These are phyloP conservation scores for Ruellia speciosa DNA, from an alignment of 305 asterid species.

Conservation along the genomic window DNA sequence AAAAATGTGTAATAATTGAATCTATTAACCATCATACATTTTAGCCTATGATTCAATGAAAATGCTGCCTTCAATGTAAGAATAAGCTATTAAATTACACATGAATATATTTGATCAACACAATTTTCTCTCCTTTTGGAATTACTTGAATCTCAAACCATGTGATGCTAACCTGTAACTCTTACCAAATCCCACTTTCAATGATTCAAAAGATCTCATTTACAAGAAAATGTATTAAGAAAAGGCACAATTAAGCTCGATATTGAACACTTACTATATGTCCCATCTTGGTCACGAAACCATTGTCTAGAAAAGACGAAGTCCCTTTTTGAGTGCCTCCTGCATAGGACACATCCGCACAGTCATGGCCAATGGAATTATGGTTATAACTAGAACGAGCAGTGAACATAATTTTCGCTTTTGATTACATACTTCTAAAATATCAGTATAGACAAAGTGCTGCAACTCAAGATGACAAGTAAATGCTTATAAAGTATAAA, in stretches of 20 bases:
- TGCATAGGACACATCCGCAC: conserved; percentile 25
- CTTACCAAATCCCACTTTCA: conserved; percentile 2
- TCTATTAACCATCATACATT: too few relatives aligned
- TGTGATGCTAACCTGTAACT: background rate
- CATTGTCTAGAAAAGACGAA: conserved; percentile 89
- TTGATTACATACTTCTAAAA: too few relatives aligned
- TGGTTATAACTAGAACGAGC: background rate
- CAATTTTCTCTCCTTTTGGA: background rate
- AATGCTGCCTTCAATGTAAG: background rate
- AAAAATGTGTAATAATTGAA: too few relatives aligned
- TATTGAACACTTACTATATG: conserved; percentile 53
- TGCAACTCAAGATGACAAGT: too few relatives aligned
- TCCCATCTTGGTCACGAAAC: conserved; percentile 96
- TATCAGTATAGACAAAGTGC: too few relatives aligned
- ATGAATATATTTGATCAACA: background rate
- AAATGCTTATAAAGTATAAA: too few relatives aligned
- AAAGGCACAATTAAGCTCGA: conserved; percentile 8
- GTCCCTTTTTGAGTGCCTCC: conserved; percentile 92
- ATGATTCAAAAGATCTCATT: conserved; percentile 17
- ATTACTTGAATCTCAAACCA: background rate
- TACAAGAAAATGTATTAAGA: background rate
- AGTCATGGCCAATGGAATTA: background rate
- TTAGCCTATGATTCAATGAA: background rate
- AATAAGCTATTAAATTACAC: background rate
- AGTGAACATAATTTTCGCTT: too few relatives aligned